phyloP scores from a whole-genome alignment of 2,329 filamentous ascomycete species.

The Sphaerulina populicola region DNA sequence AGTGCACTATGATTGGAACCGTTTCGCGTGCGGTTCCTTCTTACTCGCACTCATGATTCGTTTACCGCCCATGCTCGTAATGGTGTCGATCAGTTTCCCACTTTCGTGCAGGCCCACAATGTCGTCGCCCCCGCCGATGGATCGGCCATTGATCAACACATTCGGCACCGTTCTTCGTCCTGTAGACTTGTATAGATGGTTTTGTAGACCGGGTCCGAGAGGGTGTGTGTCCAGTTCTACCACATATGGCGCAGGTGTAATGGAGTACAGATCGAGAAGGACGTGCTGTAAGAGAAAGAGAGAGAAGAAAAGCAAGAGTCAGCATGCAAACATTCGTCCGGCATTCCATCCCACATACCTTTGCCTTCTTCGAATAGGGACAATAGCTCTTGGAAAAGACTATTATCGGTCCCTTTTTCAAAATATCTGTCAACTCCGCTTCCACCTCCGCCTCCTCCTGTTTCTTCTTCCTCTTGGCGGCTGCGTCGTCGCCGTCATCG shows the following conservation, averaged over 20 bases:
- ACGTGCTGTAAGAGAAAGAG: slow-evolving; percentile 41
- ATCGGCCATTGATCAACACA: slow-evolving; percentile 75
- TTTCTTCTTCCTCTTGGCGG: slow-evolving; percentile 36
- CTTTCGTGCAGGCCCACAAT: slow-evolving; percentile 57
- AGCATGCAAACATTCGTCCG: background rate
- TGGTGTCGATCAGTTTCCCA: slow-evolving; percentile 60
- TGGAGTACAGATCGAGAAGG: slow-evolving; percentile 73
- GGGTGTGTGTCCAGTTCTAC: slow-evolving; percentile 83
- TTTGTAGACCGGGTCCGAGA: slow-evolving; percentile 63
- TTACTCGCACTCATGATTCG: slow-evolving; percentile 40
- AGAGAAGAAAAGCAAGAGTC: background rate
- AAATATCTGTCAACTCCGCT: slow-evolving; percentile 63
- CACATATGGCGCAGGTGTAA: slow-evolving; percentile 72
- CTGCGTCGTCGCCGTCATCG: slow-evolving; percentile 31
- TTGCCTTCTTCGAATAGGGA: slow-evolving; percentile 75
- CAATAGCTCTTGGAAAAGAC: slow-evolving; percentile 96
- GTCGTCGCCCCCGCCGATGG: slow-evolving; percentile 85
- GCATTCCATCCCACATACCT: slow-evolving; percentile 37
- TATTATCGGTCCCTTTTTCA: slow-evolving; percentile 80
- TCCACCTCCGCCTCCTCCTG: slow-evolving; percentile 57
- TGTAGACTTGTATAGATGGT: slow-evolving; percentile 61
- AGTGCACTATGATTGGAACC: background rate
- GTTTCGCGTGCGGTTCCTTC: background rate
- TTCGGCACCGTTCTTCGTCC: slow-evolving; percentile 85
- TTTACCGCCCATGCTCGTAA: slow-evolving; percentile 66